A percentile compares a stretch with the other conserved stretches of the same genome.
phyloP scores from a whole-genome alignment of 2,329 filamentous ascomycete genomes.

The Pyricularia grisea region DNA sequence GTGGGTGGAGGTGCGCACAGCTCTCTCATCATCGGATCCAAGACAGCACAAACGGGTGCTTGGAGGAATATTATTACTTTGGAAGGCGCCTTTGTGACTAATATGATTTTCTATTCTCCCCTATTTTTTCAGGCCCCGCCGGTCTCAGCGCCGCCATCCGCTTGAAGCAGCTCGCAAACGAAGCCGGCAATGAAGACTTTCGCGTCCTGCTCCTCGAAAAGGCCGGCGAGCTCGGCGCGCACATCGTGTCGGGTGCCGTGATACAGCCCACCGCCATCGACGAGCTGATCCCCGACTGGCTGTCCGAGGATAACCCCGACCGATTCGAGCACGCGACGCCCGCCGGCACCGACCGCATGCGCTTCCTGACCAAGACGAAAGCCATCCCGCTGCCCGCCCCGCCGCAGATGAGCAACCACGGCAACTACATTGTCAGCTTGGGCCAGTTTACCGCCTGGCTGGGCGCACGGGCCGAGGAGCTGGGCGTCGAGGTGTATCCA shows the following conservation, averaged over 20 bases:
- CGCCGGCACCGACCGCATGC: conserved; percentile 78
- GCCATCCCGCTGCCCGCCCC: conserved; percentile 77
- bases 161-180: conserved; percentile 90
- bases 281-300: conserved; percentile 90
- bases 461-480: conserved; percentile 88
- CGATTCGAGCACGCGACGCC: conserved; percentile 83
- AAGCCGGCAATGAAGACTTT: conserved; percentile 92
- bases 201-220: conserved; percentile 89
- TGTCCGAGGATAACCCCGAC: conserved; percentile 76
- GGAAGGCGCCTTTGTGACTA: background rate
- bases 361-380: conserved; percentile 76
- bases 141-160: conserved; percentile 89
- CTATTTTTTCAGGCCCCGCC: conserved; percentile 55
- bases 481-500: conserved; percentile 92
- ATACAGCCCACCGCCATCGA: conserved; percentile 82
- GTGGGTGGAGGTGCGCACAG: conserved; percentile 64
- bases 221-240: conserved; percentile 86
- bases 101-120: background rate
- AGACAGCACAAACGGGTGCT: background rate
- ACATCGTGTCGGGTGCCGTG: conserved; percentile 93
- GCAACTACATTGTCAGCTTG: conserved; percentile 94
- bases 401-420: conserved; percentile 96
- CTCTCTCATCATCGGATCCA: background rate
- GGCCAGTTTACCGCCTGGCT: conserved; percentile 96
- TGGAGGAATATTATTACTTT: background rate